Base-by-base conservation (phyloP, 345 rosid genomes). In the Noccaea caerulescens region DNA sequence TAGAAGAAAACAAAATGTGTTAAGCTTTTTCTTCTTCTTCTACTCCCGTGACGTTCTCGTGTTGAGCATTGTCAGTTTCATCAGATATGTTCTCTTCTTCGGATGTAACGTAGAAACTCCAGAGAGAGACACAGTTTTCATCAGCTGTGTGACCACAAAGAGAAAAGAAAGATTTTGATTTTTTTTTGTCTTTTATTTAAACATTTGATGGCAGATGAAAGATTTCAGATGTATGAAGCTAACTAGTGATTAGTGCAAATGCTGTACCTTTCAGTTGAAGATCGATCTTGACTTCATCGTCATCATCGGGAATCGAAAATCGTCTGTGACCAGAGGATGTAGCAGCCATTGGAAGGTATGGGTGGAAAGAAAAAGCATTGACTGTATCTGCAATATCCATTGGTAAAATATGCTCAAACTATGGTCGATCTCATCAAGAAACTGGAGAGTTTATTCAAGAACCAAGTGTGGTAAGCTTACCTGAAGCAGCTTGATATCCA, bases 261-360 rank as follows among this genome's bases (percentile, higher is more conserved):
- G 50, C 80, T 41, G 50, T 81, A 88, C 91, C 93, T 56, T 70
- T 80, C 72, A 91, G 20, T 39, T 62, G 74, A 71, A 76, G 77
- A 14, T 75, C 65, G 46, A 76, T 83, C 18, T 67, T 59, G 44
- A 66, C 83, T 58, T 66, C 73, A 18, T 70, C 79, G 42, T 84
- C 95, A 16, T 58, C 91, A 71, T 84, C 87, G 0, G 90, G 93
- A 72, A 58, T 62, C 66, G 83, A 74, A 37, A 83, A 94, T 58
- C 97, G 81, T 53, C 99, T 82, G 69, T 94, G 98, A 32, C 99
- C 99, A 4, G 99, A 94, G 16, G 99, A 85, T 56, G 98, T 80
- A 69, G 90, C 90, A 58, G 99, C 97, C 93, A 89, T 83, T 58
- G 97, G 96, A 72, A 91, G 84, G 63, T 77, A 86, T 2, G 98